Evolutionary conservation across 1,284 basidiomycete genomes (phyloP), one percentile per base, ranked within the genome.

Genomic region (Caloboletus inedulis): DNA sequence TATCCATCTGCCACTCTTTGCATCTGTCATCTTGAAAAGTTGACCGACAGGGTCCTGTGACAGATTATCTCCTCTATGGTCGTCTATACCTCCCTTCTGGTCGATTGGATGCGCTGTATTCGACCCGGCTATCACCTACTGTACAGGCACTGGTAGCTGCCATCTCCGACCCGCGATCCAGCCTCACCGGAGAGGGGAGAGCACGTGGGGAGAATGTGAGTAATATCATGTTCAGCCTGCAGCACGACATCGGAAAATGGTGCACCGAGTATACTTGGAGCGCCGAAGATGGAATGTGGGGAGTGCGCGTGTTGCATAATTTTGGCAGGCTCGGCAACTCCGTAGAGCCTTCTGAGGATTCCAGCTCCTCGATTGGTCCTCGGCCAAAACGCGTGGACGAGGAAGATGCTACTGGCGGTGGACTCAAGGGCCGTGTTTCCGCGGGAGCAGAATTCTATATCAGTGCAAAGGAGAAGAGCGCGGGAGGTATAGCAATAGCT

Each of bases 221-320:
- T 62, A 95, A 95, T 60, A 67, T 98, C 57, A 87, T 98, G 78
- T 69, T 98, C 54, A 91, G 84, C 55, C 70, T 98, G 27, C 94
- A 98, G 69, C 91, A 96, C 62, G 94, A 98, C 65, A 84, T 91
- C 2, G 95, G 95, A 1, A 82, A 88, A 58, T 96, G 91, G 85
- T 93, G 91, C 57, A 89, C 90, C 3, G 96, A 98, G 70, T 98
- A 97, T 65, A 91, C 89, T 13, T 98, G 91, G 77, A 95, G 92
- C 56, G 89, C 92, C 0, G 91, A 95, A 61, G 95, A 98, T 65
- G 87, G 80, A 12, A 94, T 99, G 87, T 90, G 89, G 78, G 96
- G 96, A 8, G 70, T 93, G 19, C 81, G 91, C 8, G 81, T 93
- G n/a, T 77, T 98, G 53, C 93, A 95, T 68, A 97, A 98, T 68